phyloP scores from a whole-genome alignment of 1,284 basidiomycete genomes.

The Cystobasidium pallidum region DNA sequence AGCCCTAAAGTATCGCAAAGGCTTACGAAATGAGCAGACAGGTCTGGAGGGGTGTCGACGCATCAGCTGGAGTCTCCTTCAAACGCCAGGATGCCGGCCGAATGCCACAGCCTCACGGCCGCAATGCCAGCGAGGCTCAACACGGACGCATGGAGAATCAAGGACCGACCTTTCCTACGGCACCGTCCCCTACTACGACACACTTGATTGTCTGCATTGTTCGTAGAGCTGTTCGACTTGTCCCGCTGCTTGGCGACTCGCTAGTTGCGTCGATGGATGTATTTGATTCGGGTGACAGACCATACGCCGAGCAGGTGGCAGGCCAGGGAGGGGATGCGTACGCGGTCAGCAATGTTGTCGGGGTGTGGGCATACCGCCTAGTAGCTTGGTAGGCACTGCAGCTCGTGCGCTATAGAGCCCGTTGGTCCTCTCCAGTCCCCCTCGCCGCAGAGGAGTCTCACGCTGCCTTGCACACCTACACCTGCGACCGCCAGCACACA shows the following conservation, averaged over 20 bases:
- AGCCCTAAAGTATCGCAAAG: background rate
- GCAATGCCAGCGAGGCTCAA: background rate
- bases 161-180: conserved; percentile 89
- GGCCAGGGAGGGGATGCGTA: background rate
- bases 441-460: no score
- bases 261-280: background rate
- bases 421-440: no score
- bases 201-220: conserved; percentile 95
- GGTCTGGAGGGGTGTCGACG: conserved; percentile 65
- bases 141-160: background rate
- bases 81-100: background rate
- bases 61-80: background rate
- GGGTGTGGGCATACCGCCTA: background rate
- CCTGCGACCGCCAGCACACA: no score
- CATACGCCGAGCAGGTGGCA: background rate
- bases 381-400: background rate
- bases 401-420: no score
- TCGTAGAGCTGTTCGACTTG: background rate
- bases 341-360: background rate
- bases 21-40: conserved; percentile 91
- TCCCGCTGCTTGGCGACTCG: background rate
- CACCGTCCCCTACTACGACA: conserved; percentile 97
- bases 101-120: conserved; percentile 1
- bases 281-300: conserved; percentile 17
- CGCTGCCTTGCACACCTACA: no score